A percentile compares a stretch with the other conserved stretches of the same genome.
Evolutionary conservation across 768 basidiomycete genomes (phyloP).

Genomic region (Suillus tomentosus): DNA sequence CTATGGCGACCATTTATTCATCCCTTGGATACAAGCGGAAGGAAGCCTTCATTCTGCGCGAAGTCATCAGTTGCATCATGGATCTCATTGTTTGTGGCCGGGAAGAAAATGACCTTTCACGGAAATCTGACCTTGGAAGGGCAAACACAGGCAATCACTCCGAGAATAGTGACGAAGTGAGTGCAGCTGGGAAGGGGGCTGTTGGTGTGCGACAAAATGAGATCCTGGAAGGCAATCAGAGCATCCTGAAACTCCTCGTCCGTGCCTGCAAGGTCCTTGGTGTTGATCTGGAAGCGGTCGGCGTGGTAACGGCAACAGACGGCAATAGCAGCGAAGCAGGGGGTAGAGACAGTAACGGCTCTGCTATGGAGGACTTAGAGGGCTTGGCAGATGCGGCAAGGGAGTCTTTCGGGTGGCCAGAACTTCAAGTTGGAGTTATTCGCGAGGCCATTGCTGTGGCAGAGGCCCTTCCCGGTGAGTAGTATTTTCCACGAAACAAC

Average conservation of each 20-base stretch:
- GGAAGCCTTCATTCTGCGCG: slow-evolving; percentile 84
- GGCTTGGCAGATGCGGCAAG: slow-evolving; percentile 34
- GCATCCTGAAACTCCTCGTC: slow-evolving; percentile 73
- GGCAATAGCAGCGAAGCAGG: slow-evolving; percentile 9
- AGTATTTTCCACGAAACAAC: slow-evolving; percentile 11
- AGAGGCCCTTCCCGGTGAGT: slow-evolving; percentile 85
- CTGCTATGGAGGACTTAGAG: slow-evolving; percentile 36
- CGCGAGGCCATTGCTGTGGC: slow-evolving; percentile 91
- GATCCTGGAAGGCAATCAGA: slow-evolving; percentile 77
- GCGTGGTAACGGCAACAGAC: slow-evolving; percentile 40
- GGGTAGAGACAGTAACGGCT: slow-evolving; percentile 25
- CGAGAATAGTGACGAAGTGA: slow-evolving; percentile 29
- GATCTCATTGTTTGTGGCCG: slow-evolving; percentile 86
- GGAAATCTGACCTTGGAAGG: slow-evolving; percentile 36
- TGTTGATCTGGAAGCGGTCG: slow-evolving; percentile 75
- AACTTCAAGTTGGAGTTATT: slow-evolving; percentile 91
- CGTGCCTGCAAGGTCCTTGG: slow-evolving; percentile 81
- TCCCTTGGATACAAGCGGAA: slow-evolving; percentile 85
- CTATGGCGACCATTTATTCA: slow-evolving; percentile 73
- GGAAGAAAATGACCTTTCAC: slow-evolving; percentile 63
- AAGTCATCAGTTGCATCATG: slow-evolving; percentile 81
- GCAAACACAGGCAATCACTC: slow-evolving; percentile 54
- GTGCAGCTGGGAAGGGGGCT: slow-evolving; percentile 40
- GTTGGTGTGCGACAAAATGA: slow-evolving; percentile 77
- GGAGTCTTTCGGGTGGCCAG: slow-evolving; percentile 87